Evolutionary conservation across 2,329 filamentous ascomycete genomes (phyloP).

Genomic region (Aspergillus sclerotialis): DNA sequence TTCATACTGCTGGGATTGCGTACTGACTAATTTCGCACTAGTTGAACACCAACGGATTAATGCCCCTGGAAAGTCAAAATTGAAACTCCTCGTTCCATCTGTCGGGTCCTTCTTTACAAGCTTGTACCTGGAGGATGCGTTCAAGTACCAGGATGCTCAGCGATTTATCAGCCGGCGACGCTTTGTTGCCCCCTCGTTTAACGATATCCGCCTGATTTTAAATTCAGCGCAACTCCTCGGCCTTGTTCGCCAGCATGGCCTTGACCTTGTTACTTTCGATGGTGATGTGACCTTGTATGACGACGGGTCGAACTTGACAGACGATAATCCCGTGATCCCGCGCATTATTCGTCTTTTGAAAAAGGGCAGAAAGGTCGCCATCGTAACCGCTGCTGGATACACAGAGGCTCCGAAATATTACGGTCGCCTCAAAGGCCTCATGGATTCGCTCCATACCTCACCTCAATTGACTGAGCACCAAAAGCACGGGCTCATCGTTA

Average conservation of each 20-base stretch:
- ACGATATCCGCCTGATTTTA: slow-evolving; percentile 85
- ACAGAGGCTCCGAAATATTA: slow-evolving; percentile 83
- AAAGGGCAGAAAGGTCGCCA: slow-evolving; percentile 77
- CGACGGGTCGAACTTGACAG: slow-evolving; percentile 72
- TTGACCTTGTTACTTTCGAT: slow-evolving; percentile 90
- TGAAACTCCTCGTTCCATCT: slow-evolving; percentile 83
- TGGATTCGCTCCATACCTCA: slow-evolving; percentile 67
- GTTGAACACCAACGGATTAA: slow-evolving; percentile 63
- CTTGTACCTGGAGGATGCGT: slow-evolving; percentile 79
- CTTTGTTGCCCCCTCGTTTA: slow-evolving; percentile 95
- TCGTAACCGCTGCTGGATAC: slow-evolving; percentile 95
- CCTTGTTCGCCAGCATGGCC: slow-evolving; percentile 63
- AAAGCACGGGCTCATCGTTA: slow-evolving; percentile 75
- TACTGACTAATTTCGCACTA: slow-evolving; percentile 30
- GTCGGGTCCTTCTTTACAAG: slow-evolving; percentile 93
- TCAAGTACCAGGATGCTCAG: slow-evolving; percentile 79
- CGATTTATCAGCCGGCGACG: slow-evolving; percentile 83
- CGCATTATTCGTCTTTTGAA: slow-evolving; percentile 64
- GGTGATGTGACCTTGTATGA: slow-evolving; percentile 96
- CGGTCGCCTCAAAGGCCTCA: slow-evolving; percentile 73
- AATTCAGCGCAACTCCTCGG: slow-evolving; percentile 95
- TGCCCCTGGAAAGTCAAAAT: slow-evolving; percentile 69
- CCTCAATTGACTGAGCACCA: slow-evolving; percentile 55
- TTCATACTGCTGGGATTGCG: not conserved
- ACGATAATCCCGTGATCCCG: slow-evolving; percentile 68